Evolutionary conservation across 2,329 filamentous ascomycete genomes (phyloP).

Genomic region (Ramularia collo-cygni): DNA sequence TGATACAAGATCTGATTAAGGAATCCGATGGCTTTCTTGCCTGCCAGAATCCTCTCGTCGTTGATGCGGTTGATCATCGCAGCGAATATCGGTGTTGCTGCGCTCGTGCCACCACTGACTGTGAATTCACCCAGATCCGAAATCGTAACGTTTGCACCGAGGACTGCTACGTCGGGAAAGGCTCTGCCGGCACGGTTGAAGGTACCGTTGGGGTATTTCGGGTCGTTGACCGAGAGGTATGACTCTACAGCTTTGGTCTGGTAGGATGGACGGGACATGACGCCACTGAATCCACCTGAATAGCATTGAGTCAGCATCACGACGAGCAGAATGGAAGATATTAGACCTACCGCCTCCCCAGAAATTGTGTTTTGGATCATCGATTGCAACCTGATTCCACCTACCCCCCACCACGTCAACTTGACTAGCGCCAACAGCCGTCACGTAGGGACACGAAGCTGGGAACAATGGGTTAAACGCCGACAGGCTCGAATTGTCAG

Average conservation of each 20-base stretch:
- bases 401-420: constrained; percentile 33
- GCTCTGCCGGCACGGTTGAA: constrained; percentile 45
- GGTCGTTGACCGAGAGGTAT: constrained; percentile 27
- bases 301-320: too few relatives aligned
- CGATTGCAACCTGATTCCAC: constrained; percentile 28
- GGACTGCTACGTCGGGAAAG: constrained; percentile 38
- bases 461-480: constrained; percentile 26
- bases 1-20: constrained; percentile 38
- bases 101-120: constrained; percentile 43
- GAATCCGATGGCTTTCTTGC: constrained; percentile 35
- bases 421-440: constrained; percentile 42
- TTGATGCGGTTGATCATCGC: constrained; percentile 41
- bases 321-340: constrained; percentile 19
- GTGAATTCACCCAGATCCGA: constrained; percentile 1
- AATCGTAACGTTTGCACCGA: constrained; percentile 14
- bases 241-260: constrained; percentile 21
- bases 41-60: constrained; percentile 27
- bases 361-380: constrained; percentile 27
- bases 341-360: constrained; percentile 22
- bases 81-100: constrained; percentile 42
- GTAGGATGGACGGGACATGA: constrained; percentile 26
- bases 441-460: constrained; percentile 42
- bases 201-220: constrained; percentile 24
- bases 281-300: constrained; percentile 39
- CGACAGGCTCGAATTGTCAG: not conserved